Conservation (phyloP, 176 grass and related monocot genomes). For the Cenchrus fungigraminus region DNA sequence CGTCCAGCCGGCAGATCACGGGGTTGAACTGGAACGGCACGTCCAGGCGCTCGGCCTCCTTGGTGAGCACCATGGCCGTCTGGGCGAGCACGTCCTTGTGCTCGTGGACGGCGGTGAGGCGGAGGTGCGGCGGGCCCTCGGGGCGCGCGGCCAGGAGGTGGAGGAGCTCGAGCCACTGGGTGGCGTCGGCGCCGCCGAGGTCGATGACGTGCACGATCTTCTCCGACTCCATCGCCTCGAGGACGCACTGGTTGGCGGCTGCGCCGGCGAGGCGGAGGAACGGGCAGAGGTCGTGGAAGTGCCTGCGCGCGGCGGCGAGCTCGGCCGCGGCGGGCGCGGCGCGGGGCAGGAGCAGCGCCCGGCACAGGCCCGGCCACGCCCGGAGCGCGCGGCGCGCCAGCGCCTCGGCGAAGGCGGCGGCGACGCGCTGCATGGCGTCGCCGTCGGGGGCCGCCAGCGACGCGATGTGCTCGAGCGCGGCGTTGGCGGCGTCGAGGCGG, state of each 20-base stretch:
- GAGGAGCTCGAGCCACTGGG: slow-evolving; percentile 79
- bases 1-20: slow-evolving; percentile 51
- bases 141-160: slow-evolving; percentile 66
- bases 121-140: slow-evolving; percentile 85
- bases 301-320: slow-evolving; percentile 45
- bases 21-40: slow-evolving; percentile 96
- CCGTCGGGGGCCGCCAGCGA: slow-evolving; percentile 65
- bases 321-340: slow-evolving; percentile 32
- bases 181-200: slow-evolving; percentile 69
- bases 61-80: slow-evolving; percentile 62
- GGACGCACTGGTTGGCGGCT: slow-evolving; percentile 71
- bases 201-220: slow-evolving; percentile 88
- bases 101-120: slow-evolving; percentile 73
- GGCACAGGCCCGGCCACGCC: slow-evolving; percentile 67
- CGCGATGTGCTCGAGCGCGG: slow-evolving; percentile 75
- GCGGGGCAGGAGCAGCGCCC: slow-evolving; percentile 51
- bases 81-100: slow-evolving; percentile 57
- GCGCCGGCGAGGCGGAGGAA: slow-evolving; percentile 78
- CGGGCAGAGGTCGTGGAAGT: slow-evolving; percentile 89
- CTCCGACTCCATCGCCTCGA: slow-evolving; percentile 91
- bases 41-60: slow-evolving; percentile 87
- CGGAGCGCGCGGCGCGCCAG: slow-evolving; percentile 79
- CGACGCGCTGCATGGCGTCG: slow-evolving; percentile 96
- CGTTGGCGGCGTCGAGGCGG: slow-evolving; percentile 68
- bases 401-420: slow-evolving; percentile 65